Percentiles rank a stretch among this genome's conserved stretches.
Conservation (phyloP, 208 protist species). For the Leishmania major region DNA sequence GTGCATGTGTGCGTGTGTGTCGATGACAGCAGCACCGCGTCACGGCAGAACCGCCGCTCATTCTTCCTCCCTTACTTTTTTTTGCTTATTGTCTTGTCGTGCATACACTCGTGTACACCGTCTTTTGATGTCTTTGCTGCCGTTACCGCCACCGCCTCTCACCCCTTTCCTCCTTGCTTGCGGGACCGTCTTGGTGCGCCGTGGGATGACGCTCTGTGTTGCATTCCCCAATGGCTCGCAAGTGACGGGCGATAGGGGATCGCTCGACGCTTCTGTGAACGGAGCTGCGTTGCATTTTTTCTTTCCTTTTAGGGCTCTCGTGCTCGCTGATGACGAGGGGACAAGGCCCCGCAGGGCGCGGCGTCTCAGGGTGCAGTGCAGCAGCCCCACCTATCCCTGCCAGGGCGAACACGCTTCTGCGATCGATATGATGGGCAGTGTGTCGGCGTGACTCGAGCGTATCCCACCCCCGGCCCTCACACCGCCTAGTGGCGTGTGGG, state of each 20-base stretch:
- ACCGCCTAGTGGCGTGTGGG: background rate
- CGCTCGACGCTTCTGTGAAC: background rate
- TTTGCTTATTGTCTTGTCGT: background rate
- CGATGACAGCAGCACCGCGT: background rate
- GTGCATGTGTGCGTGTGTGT: background rate
- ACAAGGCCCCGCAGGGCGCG: background rate
- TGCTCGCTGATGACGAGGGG: too few relatives aligned
- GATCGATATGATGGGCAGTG: background rate
- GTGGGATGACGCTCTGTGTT: background rate
- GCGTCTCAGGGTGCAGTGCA: background rate
- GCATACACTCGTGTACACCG: background rate
- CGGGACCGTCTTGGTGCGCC: background rate
- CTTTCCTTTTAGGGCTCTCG: too few relatives aligned
- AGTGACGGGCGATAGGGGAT: background rate
- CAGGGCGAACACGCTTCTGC: background rate
- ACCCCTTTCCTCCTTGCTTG: too few relatives aligned
- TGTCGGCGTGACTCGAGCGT: background rate
- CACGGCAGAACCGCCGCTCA: background rate
- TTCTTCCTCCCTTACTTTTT: background rate
- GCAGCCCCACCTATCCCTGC: background rate
- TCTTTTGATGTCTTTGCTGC: too few relatives aligned
- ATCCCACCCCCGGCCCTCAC: background rate
- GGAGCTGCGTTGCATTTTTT: background rate
- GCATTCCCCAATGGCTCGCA: background rate
- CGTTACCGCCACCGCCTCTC: background rate